Percentiles rank a stretch among this genome's conserved stretches.
These are phyloP conservation scores for Ophiostoma populinum DNA, from an alignment of 2,329 filamentous ascomycete species.

Conservation along the genomic window DNA sequence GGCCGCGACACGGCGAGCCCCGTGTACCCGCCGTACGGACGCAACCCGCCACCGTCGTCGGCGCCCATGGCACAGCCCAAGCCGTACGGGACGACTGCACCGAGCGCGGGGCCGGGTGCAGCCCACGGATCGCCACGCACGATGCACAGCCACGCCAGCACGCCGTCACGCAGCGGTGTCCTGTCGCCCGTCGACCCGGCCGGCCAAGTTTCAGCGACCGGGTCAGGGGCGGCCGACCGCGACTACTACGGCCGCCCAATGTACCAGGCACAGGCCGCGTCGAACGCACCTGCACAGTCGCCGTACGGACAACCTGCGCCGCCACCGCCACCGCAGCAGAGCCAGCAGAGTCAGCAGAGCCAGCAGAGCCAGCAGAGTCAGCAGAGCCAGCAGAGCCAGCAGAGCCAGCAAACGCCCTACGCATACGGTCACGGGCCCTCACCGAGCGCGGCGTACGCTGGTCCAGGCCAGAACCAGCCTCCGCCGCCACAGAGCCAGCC, in stretches of 20 bases:
- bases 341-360: conserved; percentile 10
- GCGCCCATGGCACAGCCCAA: conserved; percentile 21
- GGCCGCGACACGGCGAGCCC: conserved; percentile 31
- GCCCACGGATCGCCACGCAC: conserved; percentile 25
- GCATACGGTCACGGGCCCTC: no score
- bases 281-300: conserved; percentile 15
- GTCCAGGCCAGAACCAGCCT: no score
- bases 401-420: conserved; percentile 7
- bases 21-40: conserved; percentile 29
- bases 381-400: conserved; percentile 8
- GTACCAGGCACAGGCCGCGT: conserved; percentile 17
- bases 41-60: conserved; percentile 16
- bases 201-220: no score
- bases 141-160: conserved; percentile 26
- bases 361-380: conserved; percentile 10
- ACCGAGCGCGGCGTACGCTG: no score
- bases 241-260: conserved; percentile 30
- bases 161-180: conserved; percentile 26
- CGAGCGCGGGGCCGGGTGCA: no score
- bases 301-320: not conserved
- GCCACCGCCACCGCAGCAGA: conserved; percentile 5
- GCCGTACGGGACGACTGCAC: conserved; percentile 22
- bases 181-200: conserved; percentile 23
- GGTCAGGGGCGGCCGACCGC: conserved; percentile 19
- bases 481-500: conserved; percentile 23